Evolutionary conservation across 495 filamentous ascomycete genomes (phyloP).

Genomic region (Tetracladium marchalianum): DNA sequence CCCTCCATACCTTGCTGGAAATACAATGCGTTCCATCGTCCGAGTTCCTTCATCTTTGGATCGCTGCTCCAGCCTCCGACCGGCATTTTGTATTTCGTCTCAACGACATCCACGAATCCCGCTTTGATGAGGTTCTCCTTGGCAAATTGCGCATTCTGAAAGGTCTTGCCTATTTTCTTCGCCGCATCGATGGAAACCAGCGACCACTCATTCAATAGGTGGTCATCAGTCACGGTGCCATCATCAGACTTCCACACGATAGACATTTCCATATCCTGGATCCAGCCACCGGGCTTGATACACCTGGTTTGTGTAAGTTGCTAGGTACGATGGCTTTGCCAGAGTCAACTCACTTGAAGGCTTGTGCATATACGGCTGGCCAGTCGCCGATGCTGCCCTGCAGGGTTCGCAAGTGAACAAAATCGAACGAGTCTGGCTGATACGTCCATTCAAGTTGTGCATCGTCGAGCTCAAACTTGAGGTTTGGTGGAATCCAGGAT

Average conservation of each 20-base stretch:
- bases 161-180: background rate
- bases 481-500: conserved; percentile 30
- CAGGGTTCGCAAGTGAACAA: conserved; percentile 44
- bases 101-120: conserved; percentile 38
- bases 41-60: conserved; percentile 38
- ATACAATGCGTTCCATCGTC: conserved; percentile 22
- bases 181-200: background rate
- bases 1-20: conserved; percentile 12
- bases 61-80: conserved; percentile 31
- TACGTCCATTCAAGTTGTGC: conserved; percentile 35
- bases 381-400: conserved; percentile 41
- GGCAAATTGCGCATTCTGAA: background rate
- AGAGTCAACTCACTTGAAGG: background rate
- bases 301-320: background rate
- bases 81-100: conserved; percentile 39
- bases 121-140: conserved; percentile 38
- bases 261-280: conserved; percentile 9
- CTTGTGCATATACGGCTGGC: conserved; percentile 29
- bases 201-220: conserved; percentile 18
- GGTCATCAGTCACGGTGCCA: conserved; percentile 10
- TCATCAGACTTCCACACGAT: conserved; percentile 9
- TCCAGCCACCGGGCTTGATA: conserved; percentile 33
- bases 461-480: conserved; percentile 44
- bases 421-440: conserved; percentile 28
- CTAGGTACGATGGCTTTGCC: too few species aligned